phyloP scores from a whole-genome alignment of 768 basidiomycete species.

The Russula ochroleuca region DNA sequence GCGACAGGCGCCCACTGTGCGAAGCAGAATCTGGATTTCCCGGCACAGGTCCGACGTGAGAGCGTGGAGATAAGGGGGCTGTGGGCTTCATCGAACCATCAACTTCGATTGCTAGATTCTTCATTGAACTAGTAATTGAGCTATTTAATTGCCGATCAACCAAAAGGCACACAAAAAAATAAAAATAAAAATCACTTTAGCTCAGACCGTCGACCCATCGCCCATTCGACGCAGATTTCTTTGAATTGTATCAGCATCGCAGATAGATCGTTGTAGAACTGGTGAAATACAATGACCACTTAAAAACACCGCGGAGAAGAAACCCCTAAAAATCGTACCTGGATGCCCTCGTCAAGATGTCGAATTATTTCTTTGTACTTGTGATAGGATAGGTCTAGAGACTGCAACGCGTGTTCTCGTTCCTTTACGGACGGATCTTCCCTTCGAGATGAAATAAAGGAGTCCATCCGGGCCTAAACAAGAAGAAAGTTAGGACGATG shows the following conservation, averaged over 20 bases:
- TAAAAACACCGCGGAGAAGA: background rate
- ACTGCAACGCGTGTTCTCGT: constrained; percentile 76
- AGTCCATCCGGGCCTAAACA: constrained; percentile 57
- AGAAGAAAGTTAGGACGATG: background rate
- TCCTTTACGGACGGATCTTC: constrained; percentile 75
- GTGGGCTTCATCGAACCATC: constrained; percentile 3
- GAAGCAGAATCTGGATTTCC: constrained; percentile 5
- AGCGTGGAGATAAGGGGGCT: constrained; percentile 12
- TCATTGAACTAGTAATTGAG: constrained; percentile 40
- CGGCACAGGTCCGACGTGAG: constrained; percentile 1
- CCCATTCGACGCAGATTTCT: constrained; percentile 73
- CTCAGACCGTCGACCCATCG: constrained; percentile 64
- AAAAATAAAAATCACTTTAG: constrained; percentile 48
- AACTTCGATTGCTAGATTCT: constrained; percentile 37
- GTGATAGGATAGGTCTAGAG: constrained; percentile 78
- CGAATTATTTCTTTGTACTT: constrained; percentile 81
- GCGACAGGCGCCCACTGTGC: background rate
- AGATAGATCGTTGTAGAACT: constrained; percentile 91
- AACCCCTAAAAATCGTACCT: constrained; percentile 43
- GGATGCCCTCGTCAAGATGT: constrained; percentile 86
- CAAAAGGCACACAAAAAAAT: background rate
- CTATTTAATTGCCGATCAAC: constrained; percentile 34
- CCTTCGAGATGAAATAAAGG: constrained; percentile 70
- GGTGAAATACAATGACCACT: background rate
- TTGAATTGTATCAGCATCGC: constrained; percentile 69